Base-by-base conservation (phyloP, 2,329 filamentous ascomycete genomes). In the Phialocephala subalpina region DNA sequence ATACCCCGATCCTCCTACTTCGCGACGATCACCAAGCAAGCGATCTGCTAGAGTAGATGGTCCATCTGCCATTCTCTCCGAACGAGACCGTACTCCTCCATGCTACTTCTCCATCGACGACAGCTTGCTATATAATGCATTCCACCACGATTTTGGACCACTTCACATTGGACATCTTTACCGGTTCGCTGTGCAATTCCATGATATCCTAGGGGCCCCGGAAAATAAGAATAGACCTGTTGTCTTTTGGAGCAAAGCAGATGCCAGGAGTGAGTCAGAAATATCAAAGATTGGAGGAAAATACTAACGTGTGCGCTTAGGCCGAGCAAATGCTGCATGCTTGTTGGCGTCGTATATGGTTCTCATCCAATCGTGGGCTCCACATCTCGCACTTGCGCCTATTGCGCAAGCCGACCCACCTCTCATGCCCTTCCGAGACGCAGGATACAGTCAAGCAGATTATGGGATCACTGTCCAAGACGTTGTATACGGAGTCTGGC, bases 331-430 rank as follows among this genome's bases (percentile, higher is more conserved):
- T 80, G 94, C 96, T 57, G 94, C 96, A 33, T 97, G 94, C 78
- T 87, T 99, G 76, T 87, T 99, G 55, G 95, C 96, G 62, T 97
- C 94, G 82, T 99, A 99, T 82, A 98, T 99, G 94, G 94, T 99
- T 52, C 82, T 99, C 70, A 97, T 99, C 73, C 96, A 99, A 81
- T 93, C 92, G 49, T 99, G 96, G 96, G 93, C 96, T 56, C 96
- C 96, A 60, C 96, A 99, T 82, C 84, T 98, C 74, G 96, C 96
- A 38, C 87, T 99, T 49, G 95, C 95, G 14, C 96, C 96, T 16
- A 97, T 99, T 76, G 93, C 96, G 7, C 96, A 99, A 81, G 92
- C 97, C 75, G 96, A 99, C 77, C 96, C 96, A 53, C 96, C 96
- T 27, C 87, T 97, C 83, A 99, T 99, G 96, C 96, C 96, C 12